phyloP scores from a whole-genome alignment of 2,329 filamentous ascomycete genomes.

The Bertia moriformis region DNA sequence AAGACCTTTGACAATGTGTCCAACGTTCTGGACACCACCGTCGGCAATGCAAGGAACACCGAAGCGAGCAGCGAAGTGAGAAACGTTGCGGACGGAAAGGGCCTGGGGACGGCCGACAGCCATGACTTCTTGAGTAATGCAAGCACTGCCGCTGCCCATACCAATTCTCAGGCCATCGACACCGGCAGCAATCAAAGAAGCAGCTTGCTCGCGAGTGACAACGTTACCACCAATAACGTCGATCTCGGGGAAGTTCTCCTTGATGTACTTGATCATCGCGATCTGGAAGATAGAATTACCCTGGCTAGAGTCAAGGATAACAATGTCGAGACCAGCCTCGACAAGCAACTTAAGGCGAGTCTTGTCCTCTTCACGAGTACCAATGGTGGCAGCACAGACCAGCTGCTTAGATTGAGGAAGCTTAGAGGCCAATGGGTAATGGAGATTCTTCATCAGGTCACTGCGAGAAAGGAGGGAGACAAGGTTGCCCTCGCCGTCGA shows the following conservation, averaged over 20 bases:
- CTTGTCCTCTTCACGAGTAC: slow-evolving; percentile 89
- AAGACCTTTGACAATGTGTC: slow-evolving; percentile 96
- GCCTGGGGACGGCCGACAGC: slow-evolving; percentile 94
- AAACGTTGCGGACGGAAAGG: slow-evolving; percentile 79
- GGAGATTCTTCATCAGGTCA: slow-evolving; percentile 95
- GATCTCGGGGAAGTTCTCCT: slow-evolving; percentile 68
- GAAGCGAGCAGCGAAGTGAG: slow-evolving; percentile 77
- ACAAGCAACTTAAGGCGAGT: slow-evolving; percentile 71
- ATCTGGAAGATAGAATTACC: slow-evolving; percentile 98
- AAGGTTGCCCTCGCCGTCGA: slow-evolving; percentile 70
- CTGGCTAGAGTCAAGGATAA: slow-evolving; percentile 89
- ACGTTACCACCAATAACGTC: slow-evolving; percentile 98
- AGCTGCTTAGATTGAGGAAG: slow-evolving; percentile 94
- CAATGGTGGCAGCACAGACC: slow-evolving; percentile 86
- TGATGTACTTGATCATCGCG: slow-evolving; percentile 95
- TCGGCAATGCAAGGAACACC: slow-evolving; percentile 97
- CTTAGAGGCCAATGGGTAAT: slow-evolving; percentile 94
- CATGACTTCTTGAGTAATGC: slow-evolving; percentile 99
- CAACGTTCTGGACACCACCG: slow-evolving; percentile 94
- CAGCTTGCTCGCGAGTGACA: slow-evolving; percentile 92
- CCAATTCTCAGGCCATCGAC: slow-evolving; percentile 94
- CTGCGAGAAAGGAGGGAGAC: slow-evolving; percentile 86
- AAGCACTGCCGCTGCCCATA: slow-evolving; percentile 96
- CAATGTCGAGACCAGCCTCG: slow-evolving; percentile 87
- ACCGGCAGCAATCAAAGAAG: slow-evolving; percentile 77